Evolutionary conservation across 208 protist species (phyloP), one percentile per base, ranked within the genome.

Genomic region (Kentomonas sorsogonicus): DNA sequence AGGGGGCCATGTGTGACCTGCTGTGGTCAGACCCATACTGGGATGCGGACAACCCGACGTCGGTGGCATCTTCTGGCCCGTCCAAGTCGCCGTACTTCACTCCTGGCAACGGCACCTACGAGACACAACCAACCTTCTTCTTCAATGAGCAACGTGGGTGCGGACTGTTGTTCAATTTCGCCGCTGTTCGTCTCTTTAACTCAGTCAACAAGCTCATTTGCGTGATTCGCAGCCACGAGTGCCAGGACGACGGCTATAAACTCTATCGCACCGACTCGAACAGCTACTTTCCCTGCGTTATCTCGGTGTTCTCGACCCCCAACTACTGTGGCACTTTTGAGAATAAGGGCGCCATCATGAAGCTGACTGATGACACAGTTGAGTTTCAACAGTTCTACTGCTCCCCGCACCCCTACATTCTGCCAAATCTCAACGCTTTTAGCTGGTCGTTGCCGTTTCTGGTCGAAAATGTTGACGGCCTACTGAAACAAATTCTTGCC

Each of bases 1-100:
- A 74, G 30, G 95, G 98, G 9, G 81, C 99, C 11, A 89, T 99
- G 50, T 99, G 98, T 83, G 99, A 99, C 65, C 75, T 99, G 29
- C 74, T 99, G 4, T 99, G 98, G 98, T 94, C 96, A 10, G 98
- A 99, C 73, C 99, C 99, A 5, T 95, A 99, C 58, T 93, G 81
- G 81, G 86, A 93, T 68, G 82, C 83, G 2, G 75, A 87, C 38
- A 89, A 89, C 58, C 68, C 54, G 93, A 98, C 53, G 73, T 95
- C 47, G 92, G 95, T 36, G 90, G 97, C 10, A 95, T 91, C 1
- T 96, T 85, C 55, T 3, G 39, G 36, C 16, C 29, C 51, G 2
- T 29, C 59, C 25, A 62, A 60, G n/a, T 52, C 51, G 27, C 68
- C 80, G 38, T 79, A 80, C 45, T 94, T 90, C 65, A 62, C 71